A percentile compares a stretch with the other conserved stretches of the same genome.
These are phyloP conservation scores for Talaromyces albobiverticillius DNA, from an alignment of 2,329 filamentous ascomycete species.

Conservation along the genomic window DNA sequence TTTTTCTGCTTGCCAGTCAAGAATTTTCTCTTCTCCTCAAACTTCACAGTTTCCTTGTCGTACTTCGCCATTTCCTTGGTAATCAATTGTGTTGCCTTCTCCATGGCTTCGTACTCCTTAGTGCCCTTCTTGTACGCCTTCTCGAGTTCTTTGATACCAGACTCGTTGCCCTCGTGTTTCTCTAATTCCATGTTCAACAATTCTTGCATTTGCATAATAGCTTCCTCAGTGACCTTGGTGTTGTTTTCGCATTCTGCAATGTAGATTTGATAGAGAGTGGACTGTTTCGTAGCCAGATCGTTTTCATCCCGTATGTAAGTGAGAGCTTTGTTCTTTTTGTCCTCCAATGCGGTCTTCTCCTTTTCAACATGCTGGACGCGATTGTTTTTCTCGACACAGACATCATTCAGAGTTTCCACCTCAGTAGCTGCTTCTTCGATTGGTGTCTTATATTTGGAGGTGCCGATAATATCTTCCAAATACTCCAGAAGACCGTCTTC, in stretches of 20 bases:
- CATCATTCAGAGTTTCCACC: slow-evolving; percentile 88
- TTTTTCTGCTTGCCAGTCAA: slow-evolving; percentile 88
- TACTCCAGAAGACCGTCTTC: slow-evolving; percentile 96
- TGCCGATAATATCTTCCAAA: slow-evolving; percentile 97
- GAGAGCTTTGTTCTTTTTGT: slow-evolving; percentile 94
- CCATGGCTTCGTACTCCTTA: slow-evolving; percentile 77
- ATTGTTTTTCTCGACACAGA: slow-evolving; percentile 90
- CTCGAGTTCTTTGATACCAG: slow-evolving; percentile 84
- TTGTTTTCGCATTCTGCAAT: slow-evolving; percentile 87
- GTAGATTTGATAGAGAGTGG: slow-evolving; percentile 88
- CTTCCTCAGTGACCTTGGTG: slow-evolving; percentile 81
- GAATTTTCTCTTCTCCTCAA: slow-evolving; percentile 97
- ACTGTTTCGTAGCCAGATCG: slow-evolving; percentile 84
- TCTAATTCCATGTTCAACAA: slow-evolving; percentile 83
- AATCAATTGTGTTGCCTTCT: slow-evolving; percentile 75
- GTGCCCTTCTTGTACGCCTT: slow-evolving; percentile 77
- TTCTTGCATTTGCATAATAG: slow-evolving; percentile 84
- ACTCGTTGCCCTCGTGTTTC: slow-evolving; percentile 86
- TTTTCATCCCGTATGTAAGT: slow-evolving; percentile 91
- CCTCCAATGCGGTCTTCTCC: slow-evolving; percentile 86
- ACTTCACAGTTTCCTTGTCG: slow-evolving; percentile 95
- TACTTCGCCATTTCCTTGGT: slow-evolving; percentile 87
- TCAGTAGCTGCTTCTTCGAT: slow-evolving; percentile 92
- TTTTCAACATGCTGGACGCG: slow-evolving; percentile 98
- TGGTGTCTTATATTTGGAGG: slow-evolving; percentile 94